Conservation (phyloP, 805 yeast genomes). For the Pichia nakasei region DNA sequence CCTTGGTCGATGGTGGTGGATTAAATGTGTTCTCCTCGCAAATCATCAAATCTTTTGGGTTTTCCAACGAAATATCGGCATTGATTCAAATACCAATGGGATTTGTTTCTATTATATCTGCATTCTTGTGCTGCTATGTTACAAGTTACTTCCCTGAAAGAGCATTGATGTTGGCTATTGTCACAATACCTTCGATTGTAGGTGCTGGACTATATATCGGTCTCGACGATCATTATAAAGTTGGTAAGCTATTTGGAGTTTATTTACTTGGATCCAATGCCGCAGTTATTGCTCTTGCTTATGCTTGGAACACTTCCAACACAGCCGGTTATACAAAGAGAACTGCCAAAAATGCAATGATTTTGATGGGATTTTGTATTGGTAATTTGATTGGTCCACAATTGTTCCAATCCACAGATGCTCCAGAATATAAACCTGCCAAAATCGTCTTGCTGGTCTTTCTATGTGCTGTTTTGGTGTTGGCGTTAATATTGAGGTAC, state of each 20-base stretch:
- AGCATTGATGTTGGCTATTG: no score
- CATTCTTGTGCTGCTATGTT: no score
- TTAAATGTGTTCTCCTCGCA: no score
- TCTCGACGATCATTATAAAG: conserved; percentile 18
- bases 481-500: no score
- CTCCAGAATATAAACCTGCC: conserved; percentile 37
- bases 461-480: conserved; percentile 32
- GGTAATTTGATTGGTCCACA: conserved; percentile 47
- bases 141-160: no score
- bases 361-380: conserved; percentile 37
- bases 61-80: no score
- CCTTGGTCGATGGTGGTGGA: conserved; percentile 27
- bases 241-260: conserved; percentile 24
- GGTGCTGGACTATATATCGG: no score
- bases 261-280: conserved; percentile 25
- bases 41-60: no score
- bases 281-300: conserved; percentile 14
- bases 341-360: conserved; percentile 35
- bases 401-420: conserved; percentile 37
- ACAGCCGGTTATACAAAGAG: conserved; percentile 45
- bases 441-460: conserved; percentile 45
- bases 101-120: no score
- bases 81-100: no score
- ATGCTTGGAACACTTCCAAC: conserved; percentile 26
- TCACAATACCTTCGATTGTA: no score